Conservation (phyloP, 768 basidiomycete genomes). For the Cantharellus cinnabarinus region DNA sequence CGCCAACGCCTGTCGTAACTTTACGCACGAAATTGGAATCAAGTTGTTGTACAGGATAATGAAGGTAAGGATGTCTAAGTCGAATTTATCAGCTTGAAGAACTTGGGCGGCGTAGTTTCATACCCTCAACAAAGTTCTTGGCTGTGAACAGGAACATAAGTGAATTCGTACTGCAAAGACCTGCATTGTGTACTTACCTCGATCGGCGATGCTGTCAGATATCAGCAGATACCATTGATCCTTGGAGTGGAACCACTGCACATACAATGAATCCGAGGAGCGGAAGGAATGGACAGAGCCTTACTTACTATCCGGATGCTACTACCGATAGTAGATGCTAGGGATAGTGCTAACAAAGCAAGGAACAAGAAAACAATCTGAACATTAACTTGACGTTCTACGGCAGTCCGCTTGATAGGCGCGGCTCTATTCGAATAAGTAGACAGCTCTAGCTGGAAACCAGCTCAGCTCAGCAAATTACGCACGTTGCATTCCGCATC, state of each 20-base stretch:
- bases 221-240: slow-evolving; percentile 84
- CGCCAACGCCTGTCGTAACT: not conserved
- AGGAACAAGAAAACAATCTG: slow-evolving; percentile 93
- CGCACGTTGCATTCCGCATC: slow-evolving; percentile 95
- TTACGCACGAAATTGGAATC: slow-evolving; percentile 68
- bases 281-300: not conserved
- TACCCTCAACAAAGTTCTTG: slow-evolving; percentile 70
- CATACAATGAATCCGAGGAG: not conserved
- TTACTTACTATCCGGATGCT: slow-evolving; percentile 55
- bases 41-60: slow-evolving; percentile 98
- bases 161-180: not conserved
- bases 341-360: slow-evolving; percentile 64
- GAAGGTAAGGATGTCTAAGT: slow-evolving; percentile 82
- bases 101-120: slow-evolving; percentile 1
- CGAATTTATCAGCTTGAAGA: slow-evolving; percentile 2
- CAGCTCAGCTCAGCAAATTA: slow-evolving; percentile 5
- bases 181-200: slow-evolving; percentile 10
- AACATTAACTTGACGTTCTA: slow-evolving; percentile 86
- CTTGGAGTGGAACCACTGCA: slow-evolving; percentile 65
- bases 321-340: slow-evolving; percentile 83
- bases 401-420: slow-evolving; percentile 90
- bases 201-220: slow-evolving; percentile 19
- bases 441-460: not conserved
- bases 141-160: slow-evolving; percentile 22
- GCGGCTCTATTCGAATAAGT: slow-evolving; percentile 41